A percentile compares a stretch with the other conserved stretches of the same genome.
Evolutionary conservation across 23 red algal genomes (phyloP).

Genomic region (Gracilaria domingensis): DNA sequence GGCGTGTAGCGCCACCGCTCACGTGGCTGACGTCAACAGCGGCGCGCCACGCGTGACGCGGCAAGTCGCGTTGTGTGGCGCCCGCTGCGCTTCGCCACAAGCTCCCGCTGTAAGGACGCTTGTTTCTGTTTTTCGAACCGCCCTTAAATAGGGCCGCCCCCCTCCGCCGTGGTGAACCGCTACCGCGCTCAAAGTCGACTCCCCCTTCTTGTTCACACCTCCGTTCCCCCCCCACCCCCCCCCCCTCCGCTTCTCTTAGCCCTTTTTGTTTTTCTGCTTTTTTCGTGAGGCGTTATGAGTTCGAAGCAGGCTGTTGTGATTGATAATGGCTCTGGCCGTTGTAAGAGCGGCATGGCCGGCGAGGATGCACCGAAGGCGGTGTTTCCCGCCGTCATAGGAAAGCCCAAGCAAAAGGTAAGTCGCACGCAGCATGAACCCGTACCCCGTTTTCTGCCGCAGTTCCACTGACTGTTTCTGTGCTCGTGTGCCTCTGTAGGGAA

Average conservation of each 20-base stretch:
- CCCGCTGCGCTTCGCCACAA: background rate
- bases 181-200: background rate
- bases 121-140: background rate
- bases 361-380: conserved; percentile 97
- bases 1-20: background rate
- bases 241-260: background rate
- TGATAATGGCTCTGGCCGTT: conserved; percentile 98
- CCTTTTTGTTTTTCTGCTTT: background rate
- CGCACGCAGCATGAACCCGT: background rate
- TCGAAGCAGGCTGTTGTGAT: conserved; percentile 92
- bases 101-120: background rate
- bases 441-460: background rate
- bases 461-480: background rate
- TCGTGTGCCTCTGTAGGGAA: conserved; percentile 38
- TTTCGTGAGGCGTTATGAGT: conserved; percentile 25
- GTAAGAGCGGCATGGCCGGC: conserved; percentile 95
- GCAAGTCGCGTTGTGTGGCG: background rate
- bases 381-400: conserved; percentile 95
- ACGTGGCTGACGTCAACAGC: conserved; percentile 16
- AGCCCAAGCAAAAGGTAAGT: conserved; percentile 83
- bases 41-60: background rate
- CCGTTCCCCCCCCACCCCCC: background rate
- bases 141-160: too few relatives aligned
- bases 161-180: background rate
- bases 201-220: background rate